Evolutionary conservation across 371 early-diverging fungal species (phyloP).

Genomic region (Mortierella sp.): DNA sequence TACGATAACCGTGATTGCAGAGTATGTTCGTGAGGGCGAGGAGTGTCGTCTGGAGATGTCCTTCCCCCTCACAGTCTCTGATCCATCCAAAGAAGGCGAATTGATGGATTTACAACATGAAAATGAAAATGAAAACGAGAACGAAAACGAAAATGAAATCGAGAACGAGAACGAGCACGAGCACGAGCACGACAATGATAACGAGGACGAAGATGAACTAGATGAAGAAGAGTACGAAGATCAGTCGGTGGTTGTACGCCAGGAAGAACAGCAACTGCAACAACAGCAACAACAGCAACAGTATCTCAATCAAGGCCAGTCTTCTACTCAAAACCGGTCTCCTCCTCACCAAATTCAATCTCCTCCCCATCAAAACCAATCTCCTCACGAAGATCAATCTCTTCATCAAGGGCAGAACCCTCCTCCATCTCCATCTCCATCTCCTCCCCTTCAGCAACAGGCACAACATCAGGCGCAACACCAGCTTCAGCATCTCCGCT

Average conservation of each 20-base stretch:
- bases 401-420: neutral
- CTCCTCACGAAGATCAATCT: too few species aligned
- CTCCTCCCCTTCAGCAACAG: conserved; percentile 1
- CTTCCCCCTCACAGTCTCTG: conserved; percentile 46
- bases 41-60: conserved; percentile 57
- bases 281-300: neutral
- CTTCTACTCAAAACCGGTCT: too few species aligned
- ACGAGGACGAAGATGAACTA: conserved; percentile 9
- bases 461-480: conserved; percentile 9
- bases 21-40: conserved; percentile 67
- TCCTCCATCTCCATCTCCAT: neutral
- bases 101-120: conserved; percentile 21
- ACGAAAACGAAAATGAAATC: conserved; percentile 15
- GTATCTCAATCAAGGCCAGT: too few species aligned
- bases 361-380: too few species aligned
- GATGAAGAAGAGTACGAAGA: conserved; percentile 2
- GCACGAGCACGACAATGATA: conserved; percentile 1
- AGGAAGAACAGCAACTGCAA: neutral
- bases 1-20: conserved; percentile 64
- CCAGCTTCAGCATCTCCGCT: conserved; percentile 10
- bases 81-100: conserved; percentile 36
- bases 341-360: too few species aligned
- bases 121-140: neutral
- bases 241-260: too few species aligned
- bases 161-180: conserved; percentile 10